Base-by-base conservation (phyloP, 495 filamentous ascomycete genomes). In the Beverwykella pulmonaria region DNA sequence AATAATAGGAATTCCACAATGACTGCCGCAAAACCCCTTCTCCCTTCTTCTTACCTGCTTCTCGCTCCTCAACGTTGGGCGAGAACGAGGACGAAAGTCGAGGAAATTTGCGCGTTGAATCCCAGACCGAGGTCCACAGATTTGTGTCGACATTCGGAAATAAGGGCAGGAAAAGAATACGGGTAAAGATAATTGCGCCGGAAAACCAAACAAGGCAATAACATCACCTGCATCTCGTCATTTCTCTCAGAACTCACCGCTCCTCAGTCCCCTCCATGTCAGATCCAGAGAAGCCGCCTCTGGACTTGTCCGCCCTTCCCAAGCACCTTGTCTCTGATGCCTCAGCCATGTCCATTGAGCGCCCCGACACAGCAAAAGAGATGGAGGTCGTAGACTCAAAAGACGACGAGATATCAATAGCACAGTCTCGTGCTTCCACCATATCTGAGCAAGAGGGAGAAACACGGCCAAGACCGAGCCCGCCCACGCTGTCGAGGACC, bases 321-420 rank as follows among this genome's bases (percentile, higher is more conserved):
- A 27, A 9, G 9, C 48, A 30, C 2, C 54, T 5, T 32, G 53
- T 41, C 15, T 46, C 39, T 6, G 15, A 29, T 9, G 9, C 32
- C 30, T 32, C 46, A 2, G 22, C 19, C 17, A 41, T 19, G 0
- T 41, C 30, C 1, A 56, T 52, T n/a, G 65, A 59, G 14, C 8
- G 7, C 23, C 12, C 26, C 25, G 27, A 19, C n/a, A 36, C 52
- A n/a, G 41, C 30, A n/a, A 68, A 71, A 68, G 69, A 71, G 57
- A 59, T 48, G 54, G 65, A 67, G 26, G 29, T 63, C 10, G 29
- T 15, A 44, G 27, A 48, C 2, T n/a, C 32, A 20, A 63, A 67
- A 8, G 69, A 71, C 12, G 61, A 71, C 56, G 55, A 25, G 10
- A 68, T 65, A 19, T 68, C 69, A 47, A 65, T 65, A 32, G 57